Base-by-base conservation (phyloP, 257 asterid species). In the Rhazya stricta region DNA sequence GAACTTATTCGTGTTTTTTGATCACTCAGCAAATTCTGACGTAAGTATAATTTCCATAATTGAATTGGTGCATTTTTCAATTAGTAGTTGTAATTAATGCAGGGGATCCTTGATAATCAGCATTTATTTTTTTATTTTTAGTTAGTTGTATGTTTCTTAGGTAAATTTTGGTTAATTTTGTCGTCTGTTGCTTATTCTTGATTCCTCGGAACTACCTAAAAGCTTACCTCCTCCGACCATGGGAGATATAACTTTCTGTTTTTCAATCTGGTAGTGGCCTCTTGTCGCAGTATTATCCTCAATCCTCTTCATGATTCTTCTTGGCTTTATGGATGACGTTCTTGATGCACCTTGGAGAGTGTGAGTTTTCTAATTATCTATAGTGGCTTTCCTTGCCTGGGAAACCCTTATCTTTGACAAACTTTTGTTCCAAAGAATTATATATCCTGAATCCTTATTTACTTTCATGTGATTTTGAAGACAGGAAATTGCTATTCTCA, bases 271-370 rank as follows among this genome's bases (percentile, higher is more conserved):
- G 76, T 76, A 95, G 99, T 95, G 99, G 99, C 96, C 93, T 43
- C 98, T 95, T 34, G 99, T 92, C 74, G 99, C 99, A 23, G 99
- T 97, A 30, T 88, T 95, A 67, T 96, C 98, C 79, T 92, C 98
- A 19, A 79, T 95, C 74, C 88, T 97, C 89, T 95, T 95, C 89
- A 95, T 95, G 97, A 86, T 89, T 68, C 86, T 95, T 73, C 98
- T 95, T 69, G 99, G 99, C 54, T 95, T 95, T 80, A 89, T 95
- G 32, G 99, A 95, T 82, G 99, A 94, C 39, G 99, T 94, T 80
- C 99, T 94, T 77, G 99, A 92, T 76, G 86, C 93, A 71, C 99
- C 99, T 73, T 95, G 99, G 99, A 91, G 98, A 85, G 98, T 93
- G 98, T 93, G 87, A 89, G 97, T 83, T 53, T 80, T 71, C 77